These are phyloP conservation scores for Mrakia frigida DNA, from an alignment of 768 basidiomycete genomes.

Conservation along the genomic window DNA sequence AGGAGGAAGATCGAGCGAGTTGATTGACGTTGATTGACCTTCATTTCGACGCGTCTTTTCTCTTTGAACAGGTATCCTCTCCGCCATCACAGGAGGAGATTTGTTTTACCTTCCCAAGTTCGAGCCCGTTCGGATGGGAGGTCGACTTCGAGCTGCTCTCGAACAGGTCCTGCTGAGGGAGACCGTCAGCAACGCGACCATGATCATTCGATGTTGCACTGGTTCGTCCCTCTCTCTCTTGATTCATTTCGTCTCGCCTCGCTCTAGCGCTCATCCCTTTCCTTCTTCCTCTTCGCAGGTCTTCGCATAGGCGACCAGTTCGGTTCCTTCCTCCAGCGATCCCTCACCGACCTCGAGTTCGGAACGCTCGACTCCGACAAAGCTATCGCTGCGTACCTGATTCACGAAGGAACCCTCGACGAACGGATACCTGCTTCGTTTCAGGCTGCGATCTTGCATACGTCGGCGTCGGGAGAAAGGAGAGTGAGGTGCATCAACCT, in stretches of 20 bases:
- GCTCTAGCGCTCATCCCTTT: not conserved
- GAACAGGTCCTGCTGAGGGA: slow-evolving; percentile 59
- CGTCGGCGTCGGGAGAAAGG: slow-evolving; percentile 66
- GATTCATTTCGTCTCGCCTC: not conserved
- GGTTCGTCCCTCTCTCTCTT: slow-evolving; percentile 50
- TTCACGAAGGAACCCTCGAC: slow-evolving; percentile 64
- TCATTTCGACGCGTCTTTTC: no score
- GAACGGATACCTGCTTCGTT: slow-evolving; percentile 68
- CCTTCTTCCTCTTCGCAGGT: slow-evolving; percentile 33
- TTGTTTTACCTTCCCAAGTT: slow-evolving; percentile 91
- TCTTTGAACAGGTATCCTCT: slow-evolving; percentile 54
- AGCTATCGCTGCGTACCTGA: slow-evolving; percentile 66
- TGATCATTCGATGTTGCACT: slow-evolving; percentile 77
- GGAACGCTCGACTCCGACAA: slow-evolving; percentile 77
- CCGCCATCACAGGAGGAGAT: slow-evolving; percentile 79
- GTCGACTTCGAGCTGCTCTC: slow-evolving; percentile 68
- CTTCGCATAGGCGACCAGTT: slow-evolving; percentile 49
- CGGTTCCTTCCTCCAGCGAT: slow-evolving; percentile 52
- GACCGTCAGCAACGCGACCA: slow-evolving; percentile 70
- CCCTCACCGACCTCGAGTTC: slow-evolving; percentile 66
- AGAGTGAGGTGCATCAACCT: slow-evolving; percentile 81
- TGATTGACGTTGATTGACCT: no score
- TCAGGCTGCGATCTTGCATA: slow-evolving; percentile 85
- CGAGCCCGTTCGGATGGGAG: slow-evolving; percentile 60
- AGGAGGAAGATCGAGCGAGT: not conserved